Evolutionary conservation across 1,284 basidiomycete genomes (phyloP).

Genomic region (Pyrrhoderma noxium): DNA sequence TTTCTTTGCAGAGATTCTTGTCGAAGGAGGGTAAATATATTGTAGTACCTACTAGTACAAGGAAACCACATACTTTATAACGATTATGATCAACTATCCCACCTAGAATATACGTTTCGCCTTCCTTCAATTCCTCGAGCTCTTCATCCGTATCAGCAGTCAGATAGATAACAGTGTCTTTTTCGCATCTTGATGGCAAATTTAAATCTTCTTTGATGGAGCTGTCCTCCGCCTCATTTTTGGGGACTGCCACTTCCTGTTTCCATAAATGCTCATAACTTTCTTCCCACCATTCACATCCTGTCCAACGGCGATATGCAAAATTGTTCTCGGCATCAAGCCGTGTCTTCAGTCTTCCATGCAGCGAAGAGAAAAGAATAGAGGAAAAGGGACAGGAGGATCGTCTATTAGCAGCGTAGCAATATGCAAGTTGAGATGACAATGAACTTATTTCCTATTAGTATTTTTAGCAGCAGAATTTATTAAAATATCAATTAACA

Average conservation of each 20-base stretch:
- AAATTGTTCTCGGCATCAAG: conserved; percentile 65
- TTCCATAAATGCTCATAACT: conserved; percentile 66
- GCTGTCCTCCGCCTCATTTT: conserved; percentile 6
- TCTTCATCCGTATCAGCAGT: conserved; percentile 92
- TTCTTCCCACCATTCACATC: conserved; percentile 77
- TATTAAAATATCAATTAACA: neutral
- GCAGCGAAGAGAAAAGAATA: conserved; percentile 73
- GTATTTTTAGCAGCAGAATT: too few relatives aligned
- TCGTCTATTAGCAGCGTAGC: conserved; percentile 80
- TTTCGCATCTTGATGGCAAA: conserved; percentile 19
- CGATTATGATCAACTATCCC: conserved; percentile 96
- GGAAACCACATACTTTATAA: conserved; percentile 65
- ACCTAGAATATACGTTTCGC: conserved; percentile 92
- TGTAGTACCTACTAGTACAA: neutral
- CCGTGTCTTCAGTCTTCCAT: conserved; percentile 56
- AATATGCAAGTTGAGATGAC: conserved; percentile 81
- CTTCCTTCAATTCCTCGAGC: conserved; percentile 69
- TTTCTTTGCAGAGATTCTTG: conserved; percentile 85
- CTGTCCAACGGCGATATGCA: conserved; percentile 72
- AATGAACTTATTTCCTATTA: conserved; percentile 82
- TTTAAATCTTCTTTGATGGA: conserved; percentile 6
- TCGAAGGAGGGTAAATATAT: conserved; percentile 9
- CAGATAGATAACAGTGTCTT: conserved; percentile 75
- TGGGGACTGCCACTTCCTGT: conserved; percentile 11
- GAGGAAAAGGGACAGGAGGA: conserved; percentile 62